Conservation (phyloP, 2,329 filamentous ascomycete genomes). For the Aphanocladium album region DNA sequence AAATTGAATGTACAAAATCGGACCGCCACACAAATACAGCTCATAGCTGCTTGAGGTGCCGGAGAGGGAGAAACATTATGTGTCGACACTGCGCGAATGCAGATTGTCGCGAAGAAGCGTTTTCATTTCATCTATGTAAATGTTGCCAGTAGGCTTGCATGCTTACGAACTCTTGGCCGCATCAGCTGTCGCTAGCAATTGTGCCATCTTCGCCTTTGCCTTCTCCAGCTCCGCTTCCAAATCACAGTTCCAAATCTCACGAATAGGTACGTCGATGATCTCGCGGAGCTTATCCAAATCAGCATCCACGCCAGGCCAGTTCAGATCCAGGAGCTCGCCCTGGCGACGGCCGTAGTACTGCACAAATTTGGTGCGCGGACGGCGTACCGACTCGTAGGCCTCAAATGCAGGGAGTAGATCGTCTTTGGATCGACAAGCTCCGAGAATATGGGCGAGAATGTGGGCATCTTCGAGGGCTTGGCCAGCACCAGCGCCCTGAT, state of each 20-base stretch:
- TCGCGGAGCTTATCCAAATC: constrained; percentile 5
- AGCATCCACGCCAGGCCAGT: constrained; percentile 1
- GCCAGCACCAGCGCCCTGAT: constrained; percentile 14
- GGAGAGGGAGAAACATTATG: too few relatives aligned
- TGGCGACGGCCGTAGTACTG: constrained; percentile 11
- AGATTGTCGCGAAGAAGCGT: too few relatives aligned
- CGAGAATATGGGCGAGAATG: constrained; percentile 12
- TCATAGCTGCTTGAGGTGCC: too few relatives aligned
- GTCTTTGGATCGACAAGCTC: not conserved
- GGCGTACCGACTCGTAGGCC: constrained; percentile 10
- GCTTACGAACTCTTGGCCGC: not conserved
- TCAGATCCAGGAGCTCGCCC: constrained; percentile 13
- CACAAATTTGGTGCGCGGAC: constrained; percentile 10
- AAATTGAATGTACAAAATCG: too few relatives aligned
- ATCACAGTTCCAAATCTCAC: constrained; percentile 12
- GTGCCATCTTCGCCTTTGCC: constrained; percentile 1
- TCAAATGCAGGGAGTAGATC: constrained; percentile 7
- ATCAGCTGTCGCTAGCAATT: not conserved
- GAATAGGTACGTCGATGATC: not conserved
- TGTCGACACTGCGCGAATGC: too few relatives aligned
- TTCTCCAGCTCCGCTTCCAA: constrained; percentile 12
- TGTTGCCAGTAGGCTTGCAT: too few relatives aligned
- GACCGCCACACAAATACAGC: too few relatives aligned
- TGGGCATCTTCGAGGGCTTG: constrained; percentile 15
- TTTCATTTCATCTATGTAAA: too few relatives aligned